Conservation (phyloP, 1,284 basidiomycete genomes). For the Agaricales sp. region DNA sequence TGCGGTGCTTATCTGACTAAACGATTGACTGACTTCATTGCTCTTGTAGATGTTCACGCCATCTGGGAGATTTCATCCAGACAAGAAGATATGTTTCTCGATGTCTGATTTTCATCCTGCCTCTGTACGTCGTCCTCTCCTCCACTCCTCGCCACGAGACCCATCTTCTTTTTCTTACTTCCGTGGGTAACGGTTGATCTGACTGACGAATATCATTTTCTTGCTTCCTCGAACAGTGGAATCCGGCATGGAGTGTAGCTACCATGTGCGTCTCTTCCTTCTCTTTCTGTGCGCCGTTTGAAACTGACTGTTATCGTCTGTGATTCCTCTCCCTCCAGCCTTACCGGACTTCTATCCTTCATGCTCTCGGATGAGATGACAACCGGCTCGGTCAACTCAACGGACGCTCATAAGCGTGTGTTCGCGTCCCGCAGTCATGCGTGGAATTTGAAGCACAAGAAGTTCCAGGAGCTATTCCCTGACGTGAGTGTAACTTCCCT, state of each 20-base stretch:
- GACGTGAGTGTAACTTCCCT: slow-evolving; percentile 43
- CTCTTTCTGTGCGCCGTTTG: slow-evolving; percentile 11
- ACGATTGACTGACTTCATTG: slow-evolving; percentile 9
- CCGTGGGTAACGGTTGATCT: slow-evolving; percentile 8
- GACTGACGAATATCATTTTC: slow-evolving; percentile 8
- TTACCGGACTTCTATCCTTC: slow-evolving; percentile 91
- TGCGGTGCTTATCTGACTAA: no score
- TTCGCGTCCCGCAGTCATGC: slow-evolving; percentile 76
- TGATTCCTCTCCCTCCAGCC: slow-evolving; percentile 33
- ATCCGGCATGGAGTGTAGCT: slow-evolving; percentile 88
- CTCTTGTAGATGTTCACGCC: slow-evolving; percentile 91
- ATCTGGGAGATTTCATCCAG: slow-evolving; percentile 86
- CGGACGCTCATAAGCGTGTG: slow-evolving; percentile 68
- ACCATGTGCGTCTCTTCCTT: slow-evolving; percentile 59
- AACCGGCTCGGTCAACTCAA: slow-evolving; percentile 80
- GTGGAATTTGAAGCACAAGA: slow-evolving; percentile 74
- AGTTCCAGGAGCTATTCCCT: slow-evolving; percentile 80
- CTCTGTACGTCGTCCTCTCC: slow-evolving; percentile 45
- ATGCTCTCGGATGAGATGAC: slow-evolving; percentile 98
- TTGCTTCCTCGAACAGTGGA: slow-evolving; percentile 46
- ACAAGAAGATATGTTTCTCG: slow-evolving; percentile 93
- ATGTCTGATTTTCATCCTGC: slow-evolving; percentile 94
- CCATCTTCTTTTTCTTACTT: not conserved
- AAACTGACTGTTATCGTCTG: slow-evolving; percentile 6
- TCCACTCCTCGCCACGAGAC: slow-evolving; percentile 5